Conservation (phyloP, 2,329 filamentous ascomycete species). For the Colletotrichum sp. region DNA sequence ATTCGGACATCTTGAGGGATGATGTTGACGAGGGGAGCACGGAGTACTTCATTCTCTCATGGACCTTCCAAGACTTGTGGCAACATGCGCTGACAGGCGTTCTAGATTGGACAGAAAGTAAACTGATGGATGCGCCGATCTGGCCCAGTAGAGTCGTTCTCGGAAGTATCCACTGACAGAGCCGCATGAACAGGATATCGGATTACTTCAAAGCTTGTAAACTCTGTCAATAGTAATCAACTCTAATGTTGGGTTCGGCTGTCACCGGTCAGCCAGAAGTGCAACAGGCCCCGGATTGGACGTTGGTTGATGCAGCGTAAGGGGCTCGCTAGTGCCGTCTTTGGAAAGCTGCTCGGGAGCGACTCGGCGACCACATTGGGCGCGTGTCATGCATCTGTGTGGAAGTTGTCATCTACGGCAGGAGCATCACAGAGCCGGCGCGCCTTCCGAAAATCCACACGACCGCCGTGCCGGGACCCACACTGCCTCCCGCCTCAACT, state of each 20-base stretch:
- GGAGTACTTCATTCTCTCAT: background rate
- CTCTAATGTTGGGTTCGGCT: background rate
- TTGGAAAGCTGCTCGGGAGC: background rate
- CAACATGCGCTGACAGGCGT: background rate
- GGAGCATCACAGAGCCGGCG: background rate
- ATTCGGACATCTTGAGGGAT: background rate
- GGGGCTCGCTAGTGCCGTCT: too few species aligned
- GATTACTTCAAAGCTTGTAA: background rate
- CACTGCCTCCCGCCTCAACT: background rate
- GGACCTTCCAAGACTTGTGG: background rate
- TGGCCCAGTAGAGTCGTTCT: background rate
- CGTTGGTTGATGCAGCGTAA: background rate
- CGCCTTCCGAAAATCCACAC: background rate
- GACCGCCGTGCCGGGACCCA: background rate
- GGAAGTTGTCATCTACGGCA: background rate
- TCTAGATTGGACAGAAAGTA: background rate
- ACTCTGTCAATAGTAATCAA: background rate
- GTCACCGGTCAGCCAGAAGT: background rate
- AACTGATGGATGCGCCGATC: background rate
- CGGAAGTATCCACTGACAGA: background rate
- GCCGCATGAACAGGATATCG: background rate
- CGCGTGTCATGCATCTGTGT: background rate
- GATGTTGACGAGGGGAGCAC: background rate
- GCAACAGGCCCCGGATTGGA: background rate
- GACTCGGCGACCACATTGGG: background rate